Base-by-base conservation (phyloP, 2,329 filamentous ascomycete species). In the Penicillium sp. region DNA sequence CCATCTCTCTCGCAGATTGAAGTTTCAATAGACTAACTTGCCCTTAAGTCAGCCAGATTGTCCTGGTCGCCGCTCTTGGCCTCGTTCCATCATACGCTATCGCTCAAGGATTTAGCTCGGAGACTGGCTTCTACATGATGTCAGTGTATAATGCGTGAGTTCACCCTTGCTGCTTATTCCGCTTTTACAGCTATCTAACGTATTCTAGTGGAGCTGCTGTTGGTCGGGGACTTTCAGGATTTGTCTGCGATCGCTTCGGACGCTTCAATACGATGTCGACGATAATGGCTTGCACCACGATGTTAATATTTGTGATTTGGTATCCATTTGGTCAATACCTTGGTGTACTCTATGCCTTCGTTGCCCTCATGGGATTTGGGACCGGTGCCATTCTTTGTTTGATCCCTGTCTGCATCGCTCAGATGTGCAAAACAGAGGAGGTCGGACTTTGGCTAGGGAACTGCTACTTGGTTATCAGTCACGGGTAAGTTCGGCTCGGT, bases 391-490 rank as follows among this genome's bases (percentile, higher is more conserved):
- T 51, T 29, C 49, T 51, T n/a, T 44, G 40, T 24, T 21, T 51
- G 2, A 34, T 42, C 8, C 49, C 49, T 23, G 49, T 51, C 19
- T 51, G 49, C 16, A 31, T 51, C 19, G 40, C 40, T n/a, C 49
- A 51, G n/a, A 51, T 51, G 29, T 51, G 49, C 40, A 51, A 51
- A 31, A 51, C 49, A n/a, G 49, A 51, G 18, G 49, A 51, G 19
- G 39, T 51, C 16, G 49, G 49, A 18, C 49, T 34, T 19, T 51
- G 49, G 49, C 40, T 37, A 8, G 49, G 49, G 39, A 51, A 33
- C n/a, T 51, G 49, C 24, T 51, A 51, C 29, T 21, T 51, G 2
- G 14, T 51, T 5, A 42, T 42, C 18, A 51, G 49, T 28, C 39
- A 44, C 19, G 49, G 49, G 49, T 51, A 29, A 31, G 49, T 51